Percentiles rank a stretch among this genome's conserved stretches.
phyloP scores from a whole-genome alignment of 768 basidiomycete species.

The Scleroderma bovista region DNA sequence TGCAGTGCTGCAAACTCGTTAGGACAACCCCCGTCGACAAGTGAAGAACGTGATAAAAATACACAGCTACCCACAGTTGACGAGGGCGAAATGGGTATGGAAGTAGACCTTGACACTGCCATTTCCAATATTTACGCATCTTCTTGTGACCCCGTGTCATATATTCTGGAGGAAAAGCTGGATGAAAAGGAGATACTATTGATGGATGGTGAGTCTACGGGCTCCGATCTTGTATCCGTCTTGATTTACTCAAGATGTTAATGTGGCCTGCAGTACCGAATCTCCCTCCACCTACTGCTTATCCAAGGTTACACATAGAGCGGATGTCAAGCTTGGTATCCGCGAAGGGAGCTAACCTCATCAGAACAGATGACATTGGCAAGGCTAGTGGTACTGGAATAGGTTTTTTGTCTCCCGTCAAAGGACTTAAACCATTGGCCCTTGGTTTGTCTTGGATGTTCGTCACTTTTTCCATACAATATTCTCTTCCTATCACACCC shows the following conservation, averaged over 20 bases:
- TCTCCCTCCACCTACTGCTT: not conserved
- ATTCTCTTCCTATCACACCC: not conserved
- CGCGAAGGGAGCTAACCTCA: not conserved
- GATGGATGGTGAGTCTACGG: constrained; percentile 48
- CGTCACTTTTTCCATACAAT: not conserved
- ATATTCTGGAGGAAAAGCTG: constrained; percentile 51
- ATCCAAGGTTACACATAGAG: not conserved
- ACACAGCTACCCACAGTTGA: not conserved
- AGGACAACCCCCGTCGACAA: constrained; percentile 19
- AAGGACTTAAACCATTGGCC: not conserved
- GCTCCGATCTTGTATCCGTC: not conserved
- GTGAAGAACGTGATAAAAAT: not conserved
- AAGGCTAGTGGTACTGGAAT: not conserved
- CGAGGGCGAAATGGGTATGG: not conserved
- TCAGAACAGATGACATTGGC: no score
- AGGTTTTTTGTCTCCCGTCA: not conserved
- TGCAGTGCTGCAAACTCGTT: constrained; percentile 15
- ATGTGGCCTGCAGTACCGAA: not conserved
- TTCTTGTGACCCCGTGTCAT: constrained; percentile 17
- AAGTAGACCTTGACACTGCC: constrained; percentile 25
- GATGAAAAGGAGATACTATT: constrained; percentile 45
- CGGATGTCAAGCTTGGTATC: not conserved
- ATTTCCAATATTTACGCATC: constrained; percentile 30
- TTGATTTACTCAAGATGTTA: not conserved
- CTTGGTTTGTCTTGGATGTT: not conserved